phyloP scores from a whole-genome alignment of 257 asterid species.

The Solanum appendiculatum region DNA sequence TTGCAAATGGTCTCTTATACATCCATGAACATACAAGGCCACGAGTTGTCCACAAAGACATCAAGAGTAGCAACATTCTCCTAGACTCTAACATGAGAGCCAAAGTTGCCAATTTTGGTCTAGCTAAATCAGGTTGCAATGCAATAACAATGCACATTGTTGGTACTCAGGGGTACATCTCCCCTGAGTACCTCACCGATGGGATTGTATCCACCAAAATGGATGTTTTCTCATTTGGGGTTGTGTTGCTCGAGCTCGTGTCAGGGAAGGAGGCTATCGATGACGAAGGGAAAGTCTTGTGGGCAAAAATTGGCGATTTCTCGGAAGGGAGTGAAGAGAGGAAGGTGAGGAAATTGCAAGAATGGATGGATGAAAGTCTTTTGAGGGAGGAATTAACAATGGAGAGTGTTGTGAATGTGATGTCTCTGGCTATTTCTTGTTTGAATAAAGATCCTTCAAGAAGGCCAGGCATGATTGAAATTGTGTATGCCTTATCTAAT shows the following conservation, averaged over 20 bases:
- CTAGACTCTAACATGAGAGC: constrained; percentile 85
- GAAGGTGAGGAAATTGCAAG: constrained; percentile 36
- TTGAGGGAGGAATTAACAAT: constrained; percentile 27
- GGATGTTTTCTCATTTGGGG: constrained; percentile 88
- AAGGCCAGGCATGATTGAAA: constrained; percentile 91
- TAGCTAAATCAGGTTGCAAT: constrained; percentile 85
- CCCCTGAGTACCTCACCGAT: constrained; percentile 71
- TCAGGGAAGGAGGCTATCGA: constrained; percentile 65
- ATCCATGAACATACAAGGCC: constrained; percentile 97
- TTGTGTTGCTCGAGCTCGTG: constrained; percentile 76
- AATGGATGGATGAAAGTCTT: constrained; percentile 58
- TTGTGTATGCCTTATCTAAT: constrained; percentile 83
- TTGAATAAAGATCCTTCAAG: constrained; percentile 58
- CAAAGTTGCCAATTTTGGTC: constrained; percentile 86
- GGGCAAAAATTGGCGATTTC: constrained; percentile 31
- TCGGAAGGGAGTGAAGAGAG: constrained; percentile 45
- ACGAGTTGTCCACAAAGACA: constrained; percentile 85
- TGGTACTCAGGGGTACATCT: constrained; percentile 89
- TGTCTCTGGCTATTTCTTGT: constrained; percentile 65
- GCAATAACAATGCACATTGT: constrained; percentile 97
- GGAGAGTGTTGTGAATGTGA: constrained; percentile 53
- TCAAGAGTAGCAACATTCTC: constrained; percentile 87
- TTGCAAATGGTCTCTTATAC: constrained; percentile 90
- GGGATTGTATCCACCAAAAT: constrained; percentile 79
- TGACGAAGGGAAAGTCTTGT: constrained; percentile 48